Conservation (phyloP, 805 yeast species). For the Yarrowia sp. region DNA sequence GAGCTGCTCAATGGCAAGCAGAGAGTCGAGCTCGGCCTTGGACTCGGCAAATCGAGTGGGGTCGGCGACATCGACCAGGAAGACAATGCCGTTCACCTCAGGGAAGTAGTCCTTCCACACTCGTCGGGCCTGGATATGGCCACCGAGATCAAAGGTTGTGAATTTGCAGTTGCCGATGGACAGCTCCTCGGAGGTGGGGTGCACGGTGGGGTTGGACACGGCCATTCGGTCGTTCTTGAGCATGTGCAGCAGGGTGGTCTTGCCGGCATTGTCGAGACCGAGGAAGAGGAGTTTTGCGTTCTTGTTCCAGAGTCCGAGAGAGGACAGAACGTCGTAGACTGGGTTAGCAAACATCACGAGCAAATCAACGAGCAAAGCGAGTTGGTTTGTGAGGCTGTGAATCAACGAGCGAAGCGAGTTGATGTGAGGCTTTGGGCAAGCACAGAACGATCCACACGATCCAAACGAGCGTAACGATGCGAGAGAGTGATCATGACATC, state of each 20-base stretch:
- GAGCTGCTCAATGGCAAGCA: constrained; percentile 91
- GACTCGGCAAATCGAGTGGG: constrained; percentile 94
- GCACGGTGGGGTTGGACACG: constrained; percentile 95
- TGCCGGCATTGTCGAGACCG: constrained; percentile 98
- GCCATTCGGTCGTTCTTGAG: constrained; percentile 95
- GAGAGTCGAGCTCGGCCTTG: constrained; percentile 90
- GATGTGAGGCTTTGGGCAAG: too few relatives aligned
- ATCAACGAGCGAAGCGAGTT: too few relatives aligned
- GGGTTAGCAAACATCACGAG: constrained; percentile 26
- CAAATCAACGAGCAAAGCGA: too few relatives aligned
- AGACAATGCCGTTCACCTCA: constrained; percentile 97
- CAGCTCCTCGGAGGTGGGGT: constrained; percentile 96
- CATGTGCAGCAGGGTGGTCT: constrained; percentile 87
- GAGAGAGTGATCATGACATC: too few relatives aligned
- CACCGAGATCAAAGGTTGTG: constrained; percentile 98
- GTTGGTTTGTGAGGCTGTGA: not conserved
- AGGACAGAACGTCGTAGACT: constrained; percentile 79
- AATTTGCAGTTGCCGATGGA: constrained; percentile 95
- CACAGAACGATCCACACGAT: too few relatives aligned
- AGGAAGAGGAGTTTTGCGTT: constrained; percentile 95
- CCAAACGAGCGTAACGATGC: too few relatives aligned
- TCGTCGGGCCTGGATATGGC: constrained; percentile 98
- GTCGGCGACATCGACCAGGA: constrained; percentile 96
- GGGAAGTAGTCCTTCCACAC: constrained; percentile 99
- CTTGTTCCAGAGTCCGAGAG: constrained; percentile 86